phyloP scores from a whole-genome alignment of 1,284 basidiomycete genomes.

The Amylostereum areolatum region DNA sequence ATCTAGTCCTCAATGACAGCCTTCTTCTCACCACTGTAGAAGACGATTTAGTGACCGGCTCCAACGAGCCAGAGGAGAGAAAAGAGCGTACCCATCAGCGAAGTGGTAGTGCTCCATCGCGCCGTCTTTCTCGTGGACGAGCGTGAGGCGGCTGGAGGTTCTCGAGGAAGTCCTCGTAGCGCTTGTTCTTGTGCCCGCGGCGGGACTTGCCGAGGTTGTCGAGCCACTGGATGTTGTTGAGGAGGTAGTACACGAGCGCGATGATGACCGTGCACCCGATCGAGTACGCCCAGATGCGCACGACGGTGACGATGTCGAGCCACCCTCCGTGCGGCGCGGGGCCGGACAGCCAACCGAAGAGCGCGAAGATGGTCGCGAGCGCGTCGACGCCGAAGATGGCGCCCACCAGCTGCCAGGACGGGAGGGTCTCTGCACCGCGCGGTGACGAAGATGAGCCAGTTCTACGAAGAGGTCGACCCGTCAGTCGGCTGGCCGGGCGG shows the following conservation, averaged over 20 bases:
- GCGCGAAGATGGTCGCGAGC: conserved; percentile 41
- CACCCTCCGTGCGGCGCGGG: conserved; percentile 28
- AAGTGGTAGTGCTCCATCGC: too few relatives aligned
- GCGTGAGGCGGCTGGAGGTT: conserved; percentile 39
- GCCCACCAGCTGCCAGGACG: conserved; percentile 21
- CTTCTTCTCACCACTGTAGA: too few relatives aligned
- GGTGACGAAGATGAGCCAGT: conserved; percentile 46
- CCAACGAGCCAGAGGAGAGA: background rate
- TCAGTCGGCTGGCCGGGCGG: too few relatives aligned
- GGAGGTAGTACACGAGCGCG: conserved; percentile 30
- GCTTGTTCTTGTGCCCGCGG: conserved; percentile 37
- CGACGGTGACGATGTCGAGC: conserved; percentile 40
- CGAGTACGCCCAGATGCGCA: conserved; percentile 43
- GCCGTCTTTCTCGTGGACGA: conserved; percentile 32
- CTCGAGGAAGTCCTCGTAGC: conserved; percentile 41
- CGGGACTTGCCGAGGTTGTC: conserved; percentile 34
- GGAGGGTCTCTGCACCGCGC: conserved; percentile 16
- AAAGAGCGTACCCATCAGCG: conserved; percentile 10
- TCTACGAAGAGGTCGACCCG: conserved; percentile 1
- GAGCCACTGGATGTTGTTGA: conserved; percentile 25
- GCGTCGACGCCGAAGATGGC: conserved; percentile 44
- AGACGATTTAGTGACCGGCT: too few relatives aligned
- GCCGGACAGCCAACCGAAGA: conserved; percentile 48
- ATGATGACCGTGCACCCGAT: conserved; percentile 42
- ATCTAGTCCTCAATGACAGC: too few relatives aligned